Base-by-base conservation (phyloP, 495 filamentous ascomycete genomes). In the Alectoria sarmentosa region DNA sequence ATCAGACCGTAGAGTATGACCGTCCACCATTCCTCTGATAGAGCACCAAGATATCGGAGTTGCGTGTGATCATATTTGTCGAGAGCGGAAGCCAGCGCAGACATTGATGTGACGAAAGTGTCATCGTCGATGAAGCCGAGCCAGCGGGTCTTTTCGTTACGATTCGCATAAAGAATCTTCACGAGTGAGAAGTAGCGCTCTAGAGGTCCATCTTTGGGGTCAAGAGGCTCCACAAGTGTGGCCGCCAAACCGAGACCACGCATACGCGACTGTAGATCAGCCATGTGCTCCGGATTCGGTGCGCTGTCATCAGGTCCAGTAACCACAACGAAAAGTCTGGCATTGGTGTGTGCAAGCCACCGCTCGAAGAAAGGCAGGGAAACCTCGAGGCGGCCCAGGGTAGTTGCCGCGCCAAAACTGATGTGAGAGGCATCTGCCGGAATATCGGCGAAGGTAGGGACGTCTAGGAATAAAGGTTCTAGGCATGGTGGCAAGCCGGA, bases 61-160 rank as follows among this genome's bases (percentile, higher is more conserved):
- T 79, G 72, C 3, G 70, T 73, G 55, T 79, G 71, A 61, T 85
- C 77, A 69, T 82, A 82, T 28, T 72, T 59, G 28, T 36, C 64
- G 4, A 87, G 72, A 30, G 75, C 78, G 2, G 76, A 63, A 4
- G 82, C 73, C 19, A 87, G 72, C 17, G 73, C 73, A 14, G 73
- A 59, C 72, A 86, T 77, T 32, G 78, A 82, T 0, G 79, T 74
- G 75, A 86, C 83, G 69, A 87, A 87, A 6, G 87, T 89, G 69
- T 90, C 87, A 72, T 90, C 87, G 71, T 90, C 86, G 41, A 88
- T 78, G 41, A 90, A 77, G 58, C 76, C 83, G 26, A 81, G 76
- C 86, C 86, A 90, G 41, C 75, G 72, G 1, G 84, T 86, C 2
- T 76, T 63, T 1, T 77, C 73, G 14, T 76, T 76, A 26, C 77